phyloP scores from a whole-genome alignment of 73 alveolate genomes.

The Tetrahymena malaccensis region DNA sequence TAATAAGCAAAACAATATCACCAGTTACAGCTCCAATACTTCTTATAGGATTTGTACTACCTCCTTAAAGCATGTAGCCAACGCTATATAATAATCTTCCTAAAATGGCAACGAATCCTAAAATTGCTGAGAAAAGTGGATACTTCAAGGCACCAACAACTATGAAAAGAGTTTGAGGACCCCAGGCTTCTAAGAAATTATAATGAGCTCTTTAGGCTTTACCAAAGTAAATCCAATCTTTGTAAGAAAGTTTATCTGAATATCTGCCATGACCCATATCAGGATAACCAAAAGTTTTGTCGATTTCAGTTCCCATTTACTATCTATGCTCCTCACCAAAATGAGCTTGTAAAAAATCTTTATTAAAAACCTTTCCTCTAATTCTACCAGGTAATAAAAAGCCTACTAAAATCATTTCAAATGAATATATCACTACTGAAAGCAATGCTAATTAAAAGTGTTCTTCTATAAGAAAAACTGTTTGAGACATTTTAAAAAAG shows the following conservation, averaged over 20 bases:
- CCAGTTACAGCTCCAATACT: neutral
- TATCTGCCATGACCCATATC: conserved; percentile 20
- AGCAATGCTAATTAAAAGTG: neutral
- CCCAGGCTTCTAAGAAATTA: conserved; percentile 7
- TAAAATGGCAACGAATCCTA: neutral
- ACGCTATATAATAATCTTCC: neutral
- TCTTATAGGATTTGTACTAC: neutral
- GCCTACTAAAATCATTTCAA: neutral
- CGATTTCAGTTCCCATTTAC: neutral
- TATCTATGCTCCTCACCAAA: conserved; percentile 2
- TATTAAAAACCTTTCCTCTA: neutral
- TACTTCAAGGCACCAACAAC: neutral
- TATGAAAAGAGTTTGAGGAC: neutral
- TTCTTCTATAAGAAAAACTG: neutral
- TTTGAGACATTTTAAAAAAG: neutral
- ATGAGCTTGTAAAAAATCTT: neutral
- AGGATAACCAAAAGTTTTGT: conserved; percentile 4
- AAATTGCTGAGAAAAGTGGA: neutral
- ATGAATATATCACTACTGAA: neutral
- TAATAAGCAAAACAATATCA: neutral
- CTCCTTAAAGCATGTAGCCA: neutral
- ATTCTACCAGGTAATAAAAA: neutral
- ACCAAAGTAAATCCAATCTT: neutral
- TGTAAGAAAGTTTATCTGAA: neutral
- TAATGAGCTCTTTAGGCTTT: conserved; percentile 13